A percentile compares a stretch with the other conserved stretches of the same genome.
These are phyloP conservation scores for Arthrobotrys conoides DNA, from an alignment of 2,329 filamentous ascomycete species.

Conservation along the genomic window DNA sequence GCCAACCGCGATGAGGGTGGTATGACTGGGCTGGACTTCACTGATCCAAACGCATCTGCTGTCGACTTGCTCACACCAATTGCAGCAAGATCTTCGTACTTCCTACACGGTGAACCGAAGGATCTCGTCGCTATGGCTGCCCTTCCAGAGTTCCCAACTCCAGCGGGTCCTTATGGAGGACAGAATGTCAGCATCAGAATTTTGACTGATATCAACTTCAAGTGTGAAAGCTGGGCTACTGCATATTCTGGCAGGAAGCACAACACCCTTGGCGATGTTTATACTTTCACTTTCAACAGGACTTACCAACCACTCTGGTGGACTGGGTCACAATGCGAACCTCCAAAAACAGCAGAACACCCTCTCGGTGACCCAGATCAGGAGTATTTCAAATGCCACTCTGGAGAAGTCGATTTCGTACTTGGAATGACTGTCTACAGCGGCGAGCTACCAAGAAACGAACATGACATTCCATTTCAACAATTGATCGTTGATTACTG, in stretches of 20 bases:
- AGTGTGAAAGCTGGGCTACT: constrained; percentile 66
- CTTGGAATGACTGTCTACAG: constrained; percentile 66
- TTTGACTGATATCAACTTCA: constrained; percentile 65
- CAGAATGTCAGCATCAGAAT: constrained; percentile 66
- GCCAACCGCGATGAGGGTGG: constrained; percentile 66
- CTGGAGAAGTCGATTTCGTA: constrained; percentile 67
- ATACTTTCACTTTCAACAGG: constrained; percentile 67
- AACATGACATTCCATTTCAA: constrained; percentile 66
- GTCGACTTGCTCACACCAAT: constrained; percentile 48
- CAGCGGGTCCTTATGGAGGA: constrained; percentile 59
- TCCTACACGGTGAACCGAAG: constrained; percentile 14
- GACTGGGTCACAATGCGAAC: constrained; percentile 65
- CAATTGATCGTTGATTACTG: constrained; percentile 66
- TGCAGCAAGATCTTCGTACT: constrained; percentile 27
- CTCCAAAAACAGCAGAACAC: constrained; percentile 63
- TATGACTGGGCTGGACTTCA: not conserved
- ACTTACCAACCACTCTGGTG: constrained; percentile 66
- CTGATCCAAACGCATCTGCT: constrained; percentile 59
- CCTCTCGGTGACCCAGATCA: constrained; percentile 66
- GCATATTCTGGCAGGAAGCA: constrained; percentile 65
- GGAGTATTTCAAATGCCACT: constrained; percentile 68
- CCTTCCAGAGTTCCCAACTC: constrained; percentile 41
- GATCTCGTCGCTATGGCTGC: constrained; percentile 61
- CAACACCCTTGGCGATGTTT: constrained; percentile 65
- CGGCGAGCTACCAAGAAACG: constrained; percentile 66